These are phyloP conservation scores for Aureobasidium sp. DNA, from an alignment of 2,329 filamentous ascomycete species.

Conservation along the genomic window DNA sequence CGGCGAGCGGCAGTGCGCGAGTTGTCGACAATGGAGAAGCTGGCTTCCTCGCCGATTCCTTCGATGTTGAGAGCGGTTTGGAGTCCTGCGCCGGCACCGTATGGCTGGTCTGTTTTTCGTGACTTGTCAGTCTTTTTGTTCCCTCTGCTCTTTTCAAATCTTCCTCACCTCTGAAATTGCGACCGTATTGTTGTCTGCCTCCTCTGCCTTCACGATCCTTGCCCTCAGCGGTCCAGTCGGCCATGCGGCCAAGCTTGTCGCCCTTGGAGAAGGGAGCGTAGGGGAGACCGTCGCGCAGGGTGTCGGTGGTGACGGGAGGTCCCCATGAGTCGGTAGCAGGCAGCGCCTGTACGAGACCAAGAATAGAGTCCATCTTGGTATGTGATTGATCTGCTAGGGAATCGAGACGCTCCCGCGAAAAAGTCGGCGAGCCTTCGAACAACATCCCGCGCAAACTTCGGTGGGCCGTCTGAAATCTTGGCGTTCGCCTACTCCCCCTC, in stretches of 20 bases:
- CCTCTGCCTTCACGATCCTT: conserved; percentile 67
- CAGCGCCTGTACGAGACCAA: conserved; percentile 42
- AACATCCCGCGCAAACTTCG: conserved; percentile 10
- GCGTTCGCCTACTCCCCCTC: neutral
- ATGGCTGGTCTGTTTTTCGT: conserved; percentile 65
- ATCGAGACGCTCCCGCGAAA: conserved; percentile 2
- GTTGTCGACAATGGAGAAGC: conserved; percentile 97
- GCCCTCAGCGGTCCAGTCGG: conserved; percentile 90
- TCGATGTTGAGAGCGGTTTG: conserved; percentile 76
- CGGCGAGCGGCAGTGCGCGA: conserved; percentile 79
- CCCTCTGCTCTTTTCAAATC: too few species aligned
- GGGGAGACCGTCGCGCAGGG: conserved; percentile 86
- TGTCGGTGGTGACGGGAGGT: conserved; percentile 72
- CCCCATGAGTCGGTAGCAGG: conserved; percentile 59
- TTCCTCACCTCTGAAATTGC: conserved; percentile 75
- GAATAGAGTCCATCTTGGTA: conserved; percentile 40
- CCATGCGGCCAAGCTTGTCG: conserved; percentile 98
- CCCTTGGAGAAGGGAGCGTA: conserved; percentile 98
- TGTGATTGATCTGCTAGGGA: conserved; percentile 18
- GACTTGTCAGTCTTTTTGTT: neutral
- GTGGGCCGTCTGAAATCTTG: conserved; percentile 16
- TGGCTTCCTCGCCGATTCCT: conserved; percentile 88
- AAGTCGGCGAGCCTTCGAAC: conserved; percentile 3
- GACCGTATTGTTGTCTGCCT: conserved; percentile 80
- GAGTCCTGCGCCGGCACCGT: conserved; percentile 79